A percentile compares a stretch with the other conserved stretches of the same genome.
phyloP scores from a whole-genome alignment of 495 filamentous ascomycete species.

The Penicillium silybi region DNA sequence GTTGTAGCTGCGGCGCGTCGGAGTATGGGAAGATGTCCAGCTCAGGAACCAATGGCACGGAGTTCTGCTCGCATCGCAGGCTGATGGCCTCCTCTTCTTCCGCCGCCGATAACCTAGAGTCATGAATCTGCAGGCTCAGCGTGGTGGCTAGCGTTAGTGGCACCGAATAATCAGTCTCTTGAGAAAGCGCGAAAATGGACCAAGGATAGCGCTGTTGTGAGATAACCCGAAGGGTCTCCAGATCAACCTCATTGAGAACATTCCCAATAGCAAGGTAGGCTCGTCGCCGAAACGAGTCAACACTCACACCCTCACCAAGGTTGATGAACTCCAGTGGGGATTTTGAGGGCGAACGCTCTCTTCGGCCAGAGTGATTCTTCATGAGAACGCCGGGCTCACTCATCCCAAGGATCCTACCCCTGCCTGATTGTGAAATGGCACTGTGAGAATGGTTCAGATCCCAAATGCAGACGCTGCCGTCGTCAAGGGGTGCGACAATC shows the following conservation, averaged over 20 bases:
- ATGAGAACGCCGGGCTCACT: constrained; percentile 63
- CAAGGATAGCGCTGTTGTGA: constrained; percentile 73
- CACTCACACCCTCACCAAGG: constrained; percentile 76
- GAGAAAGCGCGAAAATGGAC: constrained; percentile 78
- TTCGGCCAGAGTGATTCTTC: constrained; percentile 40
- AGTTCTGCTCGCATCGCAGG: constrained; percentile 37
- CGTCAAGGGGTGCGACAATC: constrained; percentile 75
- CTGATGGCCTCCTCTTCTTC: constrained; percentile 44
- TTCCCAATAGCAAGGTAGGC: constrained; percentile 78
- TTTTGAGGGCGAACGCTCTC: constrained; percentile 39
- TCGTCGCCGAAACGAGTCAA: constrained; percentile 65
- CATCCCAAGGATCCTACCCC: constrained; percentile 61
- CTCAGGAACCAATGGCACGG: constrained; percentile 22
- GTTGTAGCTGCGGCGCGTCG: constrained; percentile 36
- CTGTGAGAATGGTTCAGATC: constrained; percentile 62
- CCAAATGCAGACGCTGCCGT: constrained; percentile 85
- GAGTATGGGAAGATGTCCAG: constrained; percentile 34
- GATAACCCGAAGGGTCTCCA: constrained; percentile 70
- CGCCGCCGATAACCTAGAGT: constrained; percentile 53
- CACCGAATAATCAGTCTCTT: constrained; percentile 60
- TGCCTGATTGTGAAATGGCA: constrained; percentile 33
- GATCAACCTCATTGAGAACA: constrained; percentile 74
- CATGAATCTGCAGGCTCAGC: constrained; percentile 77
- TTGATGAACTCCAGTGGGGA: constrained; percentile 57
- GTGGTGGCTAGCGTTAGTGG: constrained; percentile 86